phyloP scores from a whole-genome alignment of 352 stramenopile genomes.

The Globisporangium yorkense region DNA sequence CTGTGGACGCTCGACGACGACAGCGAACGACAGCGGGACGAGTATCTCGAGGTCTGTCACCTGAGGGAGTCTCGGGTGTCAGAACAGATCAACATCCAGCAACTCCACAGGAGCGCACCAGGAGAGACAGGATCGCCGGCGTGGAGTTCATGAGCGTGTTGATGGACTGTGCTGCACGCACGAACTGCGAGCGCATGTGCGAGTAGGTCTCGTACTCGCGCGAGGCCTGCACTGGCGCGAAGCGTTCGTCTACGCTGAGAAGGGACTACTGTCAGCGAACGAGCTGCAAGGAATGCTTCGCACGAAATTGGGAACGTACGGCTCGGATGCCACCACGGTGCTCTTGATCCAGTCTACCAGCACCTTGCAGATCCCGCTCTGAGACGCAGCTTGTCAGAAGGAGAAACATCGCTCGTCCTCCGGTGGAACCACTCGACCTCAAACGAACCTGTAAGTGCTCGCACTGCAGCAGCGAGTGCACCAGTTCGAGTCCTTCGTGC shows the following conservation, averaged over 20 bases:
- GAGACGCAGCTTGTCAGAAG: neutral
- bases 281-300: neutral
- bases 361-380: conserved; percentile 23
- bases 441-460: conserved; percentile 25
- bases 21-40: conserved; percentile 46
- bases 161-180: conserved; percentile 36
- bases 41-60: conserved; percentile 33
- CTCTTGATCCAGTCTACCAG: conserved; percentile 33
- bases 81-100: neutral
- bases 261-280: neutral
- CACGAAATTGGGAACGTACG: conserved; percentile 16
- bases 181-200: conserved; percentile 48
- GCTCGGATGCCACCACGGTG: conserved; percentile 27
- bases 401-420: neutral
- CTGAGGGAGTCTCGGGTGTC: conserved; percentile 8
- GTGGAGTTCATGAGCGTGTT: conserved; percentile 47
- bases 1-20: conserved; percentile 38
- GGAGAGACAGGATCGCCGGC: conserved; percentile 24
- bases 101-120: conserved; percentile 20
- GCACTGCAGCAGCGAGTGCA: conserved; percentile 40
- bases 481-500: conserved; percentile 55
- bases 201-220: conserved; percentile 48
- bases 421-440: neutral
- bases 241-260: conserved; percentile 27
- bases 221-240: conserved; percentile 27